Base-by-base conservation (phyloP, 2,329 filamentous ascomycete genomes). In the Fusarium sp. region DNA sequence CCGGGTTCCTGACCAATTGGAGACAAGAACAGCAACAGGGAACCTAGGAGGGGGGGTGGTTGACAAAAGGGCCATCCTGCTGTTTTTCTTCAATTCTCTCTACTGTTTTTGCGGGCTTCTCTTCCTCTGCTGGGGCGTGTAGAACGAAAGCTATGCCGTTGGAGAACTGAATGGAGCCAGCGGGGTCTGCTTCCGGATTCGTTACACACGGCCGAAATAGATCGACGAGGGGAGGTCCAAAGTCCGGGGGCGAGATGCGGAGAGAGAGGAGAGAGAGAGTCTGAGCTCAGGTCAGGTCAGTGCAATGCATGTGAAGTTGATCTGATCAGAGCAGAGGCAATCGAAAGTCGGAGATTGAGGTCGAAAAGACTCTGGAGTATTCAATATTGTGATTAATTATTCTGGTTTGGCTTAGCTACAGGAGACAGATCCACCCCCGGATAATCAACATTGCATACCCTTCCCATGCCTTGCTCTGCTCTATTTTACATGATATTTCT, bases 161-260 rank as follows among this genome's bases (percentile, higher is more conserved):
- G 54, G 26, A 32, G 54, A 53, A 44, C 20, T 26, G 54, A 53
- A 44, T 22, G 20, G 51, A 33, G 41, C 44, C 30, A 40, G 49
- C 70, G 62, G 70, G 60, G n/a, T 24, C 26, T 40, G 50, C 55
- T 72, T 62, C 71, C 71, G 56, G 20, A 71, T 72, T 73, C 20
- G 71, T 64, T 22, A 60, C 71, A 71, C 71, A 73, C 66, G 40
- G 26, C 71, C 71, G 71, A 73, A 10, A 51, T 53, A 50, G 70
- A 67, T 71, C 69, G 68, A 71, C 68, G 64, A 56, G 59, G 59
- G 43, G 40, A 32, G 24, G 11, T 22, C 43, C 10, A 55, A 62
- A 62, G 54, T 55, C 64, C 44, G 63, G 63, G 59, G 44, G 65
- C 37, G 47, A 49, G 50, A 67, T 65, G 48, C 44, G 68, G 62